Percentiles rank a stretch among this genome's conserved stretches.
phyloP scores from a whole-genome alignment of 2,329 filamentous ascomycete genomes.

The Cladosporium colombiae region DNA sequence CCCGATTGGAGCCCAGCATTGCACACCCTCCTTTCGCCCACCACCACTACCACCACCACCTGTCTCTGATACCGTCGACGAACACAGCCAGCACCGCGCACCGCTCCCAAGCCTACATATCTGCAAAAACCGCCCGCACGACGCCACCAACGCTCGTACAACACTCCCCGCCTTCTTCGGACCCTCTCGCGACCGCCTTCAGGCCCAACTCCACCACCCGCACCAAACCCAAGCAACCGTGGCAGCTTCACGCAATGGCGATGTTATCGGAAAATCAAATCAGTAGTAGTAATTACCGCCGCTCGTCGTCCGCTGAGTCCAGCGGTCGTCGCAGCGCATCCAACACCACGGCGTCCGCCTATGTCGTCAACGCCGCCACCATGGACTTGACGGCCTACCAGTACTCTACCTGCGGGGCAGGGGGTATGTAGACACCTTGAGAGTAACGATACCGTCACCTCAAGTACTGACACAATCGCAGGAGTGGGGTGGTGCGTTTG shows the following conservation, averaged over 20 bases:
- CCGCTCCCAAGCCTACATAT: neutral
- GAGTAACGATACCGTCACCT: neutral
- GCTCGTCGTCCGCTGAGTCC: constrained; percentile 50
- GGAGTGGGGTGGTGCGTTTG: constrained; percentile 93
- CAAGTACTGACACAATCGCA: constrained; percentile 35
- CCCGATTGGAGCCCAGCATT: neutral
- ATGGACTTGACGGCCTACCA: constrained; percentile 79
- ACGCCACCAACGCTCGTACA: constrained; percentile 1
- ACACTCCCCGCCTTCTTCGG: neutral
- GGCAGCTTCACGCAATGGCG: constrained; percentile 63
- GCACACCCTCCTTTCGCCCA: neutral
- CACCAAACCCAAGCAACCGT: constrained; percentile 41
- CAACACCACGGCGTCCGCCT: constrained; percentile 89
- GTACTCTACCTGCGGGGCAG: constrained; percentile 90
- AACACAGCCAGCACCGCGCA: neutral
- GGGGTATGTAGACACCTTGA: constrained; percentile 41
- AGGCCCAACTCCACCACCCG: constrained; percentile 6
- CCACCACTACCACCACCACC: constrained; percentile 6
- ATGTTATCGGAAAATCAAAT: constrained; percentile 68
- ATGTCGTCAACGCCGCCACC: constrained; percentile 71
- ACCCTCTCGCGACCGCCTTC: constrained; percentile 4
- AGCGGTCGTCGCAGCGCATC: constrained; percentile 54
- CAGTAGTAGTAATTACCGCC: constrained; percentile 68
- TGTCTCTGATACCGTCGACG: neutral
- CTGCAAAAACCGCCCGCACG: neutral